Percentiles rank a stretch among this genome's conserved stretches.
Conservation (phyloP, 2,329 filamentous ascomycete genomes). For the Ophiostoma piceae region DNA sequence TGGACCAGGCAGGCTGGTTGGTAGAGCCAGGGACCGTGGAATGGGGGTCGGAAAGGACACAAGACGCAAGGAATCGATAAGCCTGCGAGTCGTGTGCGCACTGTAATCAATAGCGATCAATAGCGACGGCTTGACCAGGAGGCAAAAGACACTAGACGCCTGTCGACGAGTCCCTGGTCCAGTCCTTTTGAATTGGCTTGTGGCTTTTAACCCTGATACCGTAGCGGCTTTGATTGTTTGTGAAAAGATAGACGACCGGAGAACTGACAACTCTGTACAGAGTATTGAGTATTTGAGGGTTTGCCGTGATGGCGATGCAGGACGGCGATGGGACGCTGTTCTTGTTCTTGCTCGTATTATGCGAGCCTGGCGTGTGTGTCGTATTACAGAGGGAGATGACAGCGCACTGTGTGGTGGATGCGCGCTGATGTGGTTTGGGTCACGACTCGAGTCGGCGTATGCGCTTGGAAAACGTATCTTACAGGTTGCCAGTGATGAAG, state of each 20-base stretch:
- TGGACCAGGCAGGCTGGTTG: neutral
- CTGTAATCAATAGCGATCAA: neutral
- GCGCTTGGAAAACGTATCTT: neutral
- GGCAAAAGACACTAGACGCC: constrained; percentile 6
- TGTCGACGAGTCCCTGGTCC: neutral
- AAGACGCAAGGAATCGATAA: neutral
- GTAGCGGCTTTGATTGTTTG: neutral
- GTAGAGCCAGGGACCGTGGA: constrained; percentile 8
- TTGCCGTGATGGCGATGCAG: neutral
- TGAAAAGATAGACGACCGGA: too few species aligned
- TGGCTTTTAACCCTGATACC: neutral
- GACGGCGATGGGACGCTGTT: neutral
- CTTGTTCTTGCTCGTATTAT: constrained; percentile 2
- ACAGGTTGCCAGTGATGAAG: neutral
- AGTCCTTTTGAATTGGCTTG: neutral
- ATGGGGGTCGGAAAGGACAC: neutral
- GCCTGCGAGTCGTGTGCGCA: constrained; percentile 18
- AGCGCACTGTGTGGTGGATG: neutral
- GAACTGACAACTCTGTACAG: too few species aligned
- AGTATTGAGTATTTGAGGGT: too few species aligned
- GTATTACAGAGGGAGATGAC: neutral
- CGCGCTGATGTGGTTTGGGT: neutral
- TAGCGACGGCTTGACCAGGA: neutral
- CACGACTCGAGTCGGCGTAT: neutral
- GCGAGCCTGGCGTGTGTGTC: neutral